Conservation (phyloP, 2,329 filamentous ascomycete species). For the Parastagonospora nodorum region DNA sequence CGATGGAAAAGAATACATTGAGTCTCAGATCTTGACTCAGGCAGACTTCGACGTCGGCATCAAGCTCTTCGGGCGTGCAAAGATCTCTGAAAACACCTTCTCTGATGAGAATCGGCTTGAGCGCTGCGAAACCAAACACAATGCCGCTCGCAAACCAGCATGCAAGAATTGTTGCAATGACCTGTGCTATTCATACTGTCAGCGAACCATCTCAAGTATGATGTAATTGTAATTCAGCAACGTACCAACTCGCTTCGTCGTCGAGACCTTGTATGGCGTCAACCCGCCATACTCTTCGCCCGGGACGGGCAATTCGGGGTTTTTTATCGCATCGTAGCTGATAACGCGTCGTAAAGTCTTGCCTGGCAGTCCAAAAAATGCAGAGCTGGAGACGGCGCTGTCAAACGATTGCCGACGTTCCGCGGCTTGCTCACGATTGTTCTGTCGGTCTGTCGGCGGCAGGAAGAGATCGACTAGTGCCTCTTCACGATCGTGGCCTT, state of each 20-base stretch:
- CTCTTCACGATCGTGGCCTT: slow-evolving; percentile 55
- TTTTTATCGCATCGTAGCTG: slow-evolving; percentile 56
- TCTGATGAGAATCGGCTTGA: slow-evolving; percentile 48
- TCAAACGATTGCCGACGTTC: slow-evolving; percentile 39
- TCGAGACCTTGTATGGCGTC: slow-evolving; percentile 57
- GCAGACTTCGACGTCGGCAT: slow-evolving; percentile 41
- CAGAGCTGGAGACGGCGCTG: slow-evolving; percentile 28
- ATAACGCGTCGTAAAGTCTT: slow-evolving; percentile 48
- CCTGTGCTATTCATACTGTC: slow-evolving; percentile 35
- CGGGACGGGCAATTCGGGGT: slow-evolving; percentile 38
- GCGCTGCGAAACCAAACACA: slow-evolving; percentile 48
- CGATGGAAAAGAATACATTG: slow-evolving; percentile 46
- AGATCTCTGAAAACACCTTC: slow-evolving; percentile 46
- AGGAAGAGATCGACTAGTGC: slow-evolving; percentile 44
- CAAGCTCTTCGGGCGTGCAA: slow-evolving; percentile 43
- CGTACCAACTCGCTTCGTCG: slow-evolving; percentile 39
- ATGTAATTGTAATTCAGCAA: not conserved
- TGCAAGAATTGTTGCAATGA: slow-evolving; percentile 40
- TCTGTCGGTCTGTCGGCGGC: slow-evolving; percentile 39
- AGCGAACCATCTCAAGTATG: slow-evolving; percentile 1
- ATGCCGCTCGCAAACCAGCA: slow-evolving; percentile 50
- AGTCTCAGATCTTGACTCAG: slow-evolving; percentile 47
- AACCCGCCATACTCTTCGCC: slow-evolving; percentile 51
- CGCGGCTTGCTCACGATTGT: slow-evolving; percentile 33
- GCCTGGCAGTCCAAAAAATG: slow-evolving; percentile 22